Percentiles rank a stretch among this genome's conserved stretches.
Evolutionary conservation across 2,329 filamentous ascomycete species (phyloP).

Genomic region (Beauveria asiatica): DNA sequence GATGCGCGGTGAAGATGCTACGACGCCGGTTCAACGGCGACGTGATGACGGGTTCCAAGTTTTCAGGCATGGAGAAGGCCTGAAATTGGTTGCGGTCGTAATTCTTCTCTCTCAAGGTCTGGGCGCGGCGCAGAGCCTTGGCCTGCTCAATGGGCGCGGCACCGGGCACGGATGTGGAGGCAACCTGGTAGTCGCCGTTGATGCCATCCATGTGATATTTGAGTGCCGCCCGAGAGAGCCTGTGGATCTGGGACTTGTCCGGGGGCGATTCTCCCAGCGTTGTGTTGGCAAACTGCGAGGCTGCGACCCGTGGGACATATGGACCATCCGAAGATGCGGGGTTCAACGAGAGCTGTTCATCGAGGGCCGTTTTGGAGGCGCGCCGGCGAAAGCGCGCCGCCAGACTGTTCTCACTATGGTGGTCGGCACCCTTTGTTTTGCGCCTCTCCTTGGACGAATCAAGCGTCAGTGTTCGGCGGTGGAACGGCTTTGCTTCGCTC

Average conservation of each 20-base stretch:
- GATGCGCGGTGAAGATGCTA: not conserved
- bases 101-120: constrained; percentile 29
- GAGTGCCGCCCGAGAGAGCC: constrained; percentile 34
- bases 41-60: not conserved
- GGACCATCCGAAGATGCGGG: constrained; percentile 7
- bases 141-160: constrained; percentile 27
- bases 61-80: constrained; percentile 18
- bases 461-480: not conserved
- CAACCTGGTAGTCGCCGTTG: constrained; percentile 14
- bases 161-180: constrained; percentile 19
- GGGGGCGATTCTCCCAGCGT: constrained; percentile 36
- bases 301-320: constrained; percentile 46
- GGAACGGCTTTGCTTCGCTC: not conserved
- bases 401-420: not conserved
- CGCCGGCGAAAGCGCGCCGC: constrained; percentile 2
- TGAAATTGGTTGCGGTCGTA: constrained; percentile 38
- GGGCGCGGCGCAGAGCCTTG: constrained; percentile 28
- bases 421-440: constrained; percentile 6
- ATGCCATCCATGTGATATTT: constrained; percentile 30
- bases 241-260: constrained; percentile 31
- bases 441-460: constrained; percentile 9
- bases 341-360: not conserved
- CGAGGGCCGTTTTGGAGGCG: not conserved
- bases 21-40: not conserved
- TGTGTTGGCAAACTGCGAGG: constrained; percentile 45